Percentiles rank a stretch among this genome's conserved stretches.
These are phyloP conservation scores for Eremothecium coryli DNA, from an alignment of 1,139 yeast genomes.

Conservation along the genomic window DNA sequence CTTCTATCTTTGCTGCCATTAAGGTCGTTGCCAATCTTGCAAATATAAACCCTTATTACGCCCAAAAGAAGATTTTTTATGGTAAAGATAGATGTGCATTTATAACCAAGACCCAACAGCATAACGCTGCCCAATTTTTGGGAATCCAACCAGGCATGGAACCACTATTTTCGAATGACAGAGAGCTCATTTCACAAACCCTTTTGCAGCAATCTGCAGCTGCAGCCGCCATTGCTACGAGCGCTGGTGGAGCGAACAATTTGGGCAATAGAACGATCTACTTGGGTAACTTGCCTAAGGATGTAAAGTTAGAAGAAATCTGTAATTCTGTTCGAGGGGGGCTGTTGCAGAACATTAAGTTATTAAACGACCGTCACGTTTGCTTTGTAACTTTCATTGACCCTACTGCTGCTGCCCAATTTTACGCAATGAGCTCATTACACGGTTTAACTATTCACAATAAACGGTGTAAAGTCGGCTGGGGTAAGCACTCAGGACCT, in stretches of 20 bases:
- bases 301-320: constrained; percentile 79
- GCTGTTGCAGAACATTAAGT: constrained; percentile 60
- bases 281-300: constrained; percentile 78
- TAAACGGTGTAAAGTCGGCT: constrained; percentile 77
- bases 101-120: constrained; percentile 91
- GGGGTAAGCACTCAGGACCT: constrained; percentile 96
- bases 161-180: constrained; percentile 70
- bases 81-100: constrained; percentile 82
- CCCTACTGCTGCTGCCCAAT: constrained; percentile 88
- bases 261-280: constrained; percentile 89
- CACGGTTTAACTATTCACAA: constrained; percentile 77
- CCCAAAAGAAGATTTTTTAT: constrained; percentile 60
- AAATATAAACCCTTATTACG: constrained; percentile 47
- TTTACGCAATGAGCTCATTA: constrained; percentile 77
- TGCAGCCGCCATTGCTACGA: constrained; percentile 70
- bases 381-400: constrained; percentile 90
- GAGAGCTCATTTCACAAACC: constrained; percentile 33
- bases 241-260: constrained; percentile 72
- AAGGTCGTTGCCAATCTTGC: constrained; percentile 67
- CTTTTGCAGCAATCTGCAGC: constrained; percentile 62
- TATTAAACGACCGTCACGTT: constrained; percentile 77
- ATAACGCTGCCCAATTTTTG: constrained; percentile 90
- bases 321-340: constrained; percentile 96
- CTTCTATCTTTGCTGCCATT: constrained; percentile 74
- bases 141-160: constrained; percentile 90